phyloP scores from a whole-genome alignment of 371 early-diverging fungal genomes.

The Mortierella sp. region DNA sequence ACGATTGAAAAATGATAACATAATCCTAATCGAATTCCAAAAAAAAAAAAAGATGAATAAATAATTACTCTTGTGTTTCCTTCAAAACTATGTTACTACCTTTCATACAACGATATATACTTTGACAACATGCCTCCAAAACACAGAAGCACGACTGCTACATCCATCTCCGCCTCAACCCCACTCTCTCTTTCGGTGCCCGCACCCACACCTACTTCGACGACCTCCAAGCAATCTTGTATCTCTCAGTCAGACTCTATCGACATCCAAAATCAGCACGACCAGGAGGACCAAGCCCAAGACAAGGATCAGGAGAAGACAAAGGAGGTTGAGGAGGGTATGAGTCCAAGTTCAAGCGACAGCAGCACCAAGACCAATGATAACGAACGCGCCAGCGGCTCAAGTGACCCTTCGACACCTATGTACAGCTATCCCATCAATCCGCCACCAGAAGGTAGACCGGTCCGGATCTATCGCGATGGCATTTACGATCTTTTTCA shows the following conservation, averaged over 20 bases:
- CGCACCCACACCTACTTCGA: background rate
- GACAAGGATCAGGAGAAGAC: background rate
- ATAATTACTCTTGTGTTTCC: no score
- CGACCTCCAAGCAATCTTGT: slow-evolving; percentile 12
- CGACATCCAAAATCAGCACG: background rate
- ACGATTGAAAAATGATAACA: no score
- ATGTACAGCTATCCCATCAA: slow-evolving; percentile 55
- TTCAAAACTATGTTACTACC: background rate
- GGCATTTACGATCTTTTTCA: slow-evolving; percentile 97
- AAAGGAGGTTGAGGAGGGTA: background rate
- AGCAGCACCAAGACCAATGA: slow-evolving; percentile 6
- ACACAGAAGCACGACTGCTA: background rate
- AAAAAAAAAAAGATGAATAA: no score
- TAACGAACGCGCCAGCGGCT: background rate
- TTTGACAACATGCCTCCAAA: background rate
- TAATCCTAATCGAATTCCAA: no score
- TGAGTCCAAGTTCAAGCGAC: background rate
- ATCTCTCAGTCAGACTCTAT: slow-evolving; percentile 6
- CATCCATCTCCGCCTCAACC: background rate
- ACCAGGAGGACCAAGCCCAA: background rate
- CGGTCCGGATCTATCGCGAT: slow-evolving; percentile 91
- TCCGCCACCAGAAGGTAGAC: slow-evolving; percentile 79
- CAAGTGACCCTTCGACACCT: slow-evolving; percentile 2
- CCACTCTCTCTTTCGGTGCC: no score
- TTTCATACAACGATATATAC: background rate